Evolutionary conservation across 2,329 filamentous ascomycete genomes (phyloP).

Genomic region (Beauveria sp.): DNA sequence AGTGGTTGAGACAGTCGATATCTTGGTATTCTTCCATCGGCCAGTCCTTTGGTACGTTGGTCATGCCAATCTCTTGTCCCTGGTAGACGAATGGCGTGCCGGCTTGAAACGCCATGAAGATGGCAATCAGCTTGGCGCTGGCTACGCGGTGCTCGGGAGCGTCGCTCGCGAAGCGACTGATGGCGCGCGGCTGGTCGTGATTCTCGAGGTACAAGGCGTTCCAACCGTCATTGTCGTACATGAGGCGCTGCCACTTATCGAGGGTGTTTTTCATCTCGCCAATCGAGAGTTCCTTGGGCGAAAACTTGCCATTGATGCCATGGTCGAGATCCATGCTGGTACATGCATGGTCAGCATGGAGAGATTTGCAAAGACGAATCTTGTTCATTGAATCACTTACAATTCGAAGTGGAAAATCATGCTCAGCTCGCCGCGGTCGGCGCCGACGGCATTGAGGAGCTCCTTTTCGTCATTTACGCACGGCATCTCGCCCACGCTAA

Average conservation of each 20-base stretch:
- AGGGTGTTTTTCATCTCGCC: slow-evolving; percentile 45
- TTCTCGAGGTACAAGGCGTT: slow-evolving; percentile 60
- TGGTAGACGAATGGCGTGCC: slow-evolving; percentile 64
- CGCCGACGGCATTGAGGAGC: slow-evolving; percentile 42
- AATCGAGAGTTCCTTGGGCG: slow-evolving; percentile 36
- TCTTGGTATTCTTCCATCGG: slow-evolving; percentile 61
- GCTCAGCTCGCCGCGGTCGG: slow-evolving; percentile 51
- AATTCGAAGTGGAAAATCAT: slow-evolving; percentile 71
- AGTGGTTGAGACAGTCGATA: slow-evolving; percentile 49
- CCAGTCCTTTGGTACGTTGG: slow-evolving; percentile 55
- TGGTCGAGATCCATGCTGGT: slow-evolving; percentile 45
- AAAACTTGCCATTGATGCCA: slow-evolving; percentile 36
- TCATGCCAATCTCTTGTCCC: slow-evolving; percentile 62
- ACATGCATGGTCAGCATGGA: slow-evolving; percentile 1
- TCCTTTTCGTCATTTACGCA: slow-evolving; percentile 34
- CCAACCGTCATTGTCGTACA: slow-evolving; percentile 54
- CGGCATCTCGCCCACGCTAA: slow-evolving; percentile 46
- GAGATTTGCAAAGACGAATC: background rate
- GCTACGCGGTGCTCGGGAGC: slow-evolving; percentile 38
- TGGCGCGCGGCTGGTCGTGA: slow-evolving; percentile 56
- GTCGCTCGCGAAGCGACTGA: slow-evolving; percentile 47
- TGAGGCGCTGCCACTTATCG: slow-evolving; percentile 51
- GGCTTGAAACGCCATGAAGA: slow-evolving; percentile 48
- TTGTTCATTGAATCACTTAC: slow-evolving; percentile 23
- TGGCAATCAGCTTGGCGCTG: slow-evolving; percentile 53